Conservation (phyloP, 2,329 filamentous ascomycete species). For the Dactylellina leptospora region DNA sequence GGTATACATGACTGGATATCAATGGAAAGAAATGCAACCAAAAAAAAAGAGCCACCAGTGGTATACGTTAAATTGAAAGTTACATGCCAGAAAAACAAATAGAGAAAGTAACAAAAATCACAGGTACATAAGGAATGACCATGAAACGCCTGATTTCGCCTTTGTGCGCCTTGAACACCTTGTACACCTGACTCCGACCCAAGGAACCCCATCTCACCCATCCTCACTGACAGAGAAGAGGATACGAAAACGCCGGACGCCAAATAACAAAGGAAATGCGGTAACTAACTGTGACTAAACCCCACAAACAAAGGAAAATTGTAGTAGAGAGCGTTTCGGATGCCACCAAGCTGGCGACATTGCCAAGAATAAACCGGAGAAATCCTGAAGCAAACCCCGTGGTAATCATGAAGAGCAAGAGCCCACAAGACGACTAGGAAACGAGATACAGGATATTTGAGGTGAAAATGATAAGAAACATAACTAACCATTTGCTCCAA, state of each 20-base stretch:
- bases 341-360: conserved; percentile 3
- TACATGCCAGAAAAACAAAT: conserved; percentile 28
- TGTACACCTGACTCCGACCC: conserved; percentile 36
- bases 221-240: conserved; percentile 11
- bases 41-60: conserved; percentile 31
- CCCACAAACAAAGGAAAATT: conserved; percentile 44
- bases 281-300: conserved; percentile 1
- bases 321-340: conserved; percentile 25
- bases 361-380: conserved; percentile 9
- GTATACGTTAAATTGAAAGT: conserved; percentile 34
- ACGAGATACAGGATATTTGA: conserved; percentile 30
- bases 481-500: conserved; percentile 35
- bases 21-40: conserved; percentile 7
- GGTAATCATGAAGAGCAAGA: conserved; percentile 22
- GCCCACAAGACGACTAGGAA: conserved; percentile 16
- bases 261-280: conserved; percentile 8
- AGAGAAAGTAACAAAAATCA: conserved; percentile 1
- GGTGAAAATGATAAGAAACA: conserved; percentile 9
- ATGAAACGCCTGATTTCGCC: conserved; percentile 47
- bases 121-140: conserved; percentile 20
- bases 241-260: conserved; percentile 37
- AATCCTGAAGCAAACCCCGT: too few relatives aligned
- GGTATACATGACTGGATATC: conserved; percentile 47
- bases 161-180: conserved; percentile 37
- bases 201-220: conserved; percentile 7